A percentile compares a stretch with the other conserved stretches of the same genome.
Conservation (phyloP, 768 basidiomycete species). For the Lactarius evosmus region DNA sequence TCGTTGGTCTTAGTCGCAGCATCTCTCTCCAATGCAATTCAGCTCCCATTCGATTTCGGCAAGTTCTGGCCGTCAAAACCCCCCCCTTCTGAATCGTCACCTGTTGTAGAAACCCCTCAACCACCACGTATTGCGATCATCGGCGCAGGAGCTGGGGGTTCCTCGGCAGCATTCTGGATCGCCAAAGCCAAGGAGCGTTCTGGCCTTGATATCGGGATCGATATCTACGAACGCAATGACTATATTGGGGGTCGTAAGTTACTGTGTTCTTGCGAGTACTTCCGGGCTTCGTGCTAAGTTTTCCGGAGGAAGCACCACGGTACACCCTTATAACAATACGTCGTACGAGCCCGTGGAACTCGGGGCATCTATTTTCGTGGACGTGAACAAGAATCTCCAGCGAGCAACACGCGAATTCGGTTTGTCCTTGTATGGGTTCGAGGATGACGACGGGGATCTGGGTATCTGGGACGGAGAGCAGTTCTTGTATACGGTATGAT, state of each 20-base stretch:
- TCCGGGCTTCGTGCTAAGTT: conserved; percentile 9
- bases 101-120: neutral
- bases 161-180: conserved; percentile 82
- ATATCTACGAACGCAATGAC: conserved; percentile 73
- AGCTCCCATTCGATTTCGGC: conserved; percentile 50
- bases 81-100: neutral
- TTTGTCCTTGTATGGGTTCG: conserved; percentile 49
- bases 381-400: conserved; percentile 64
- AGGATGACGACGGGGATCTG: conserved; percentile 48
- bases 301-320: conserved; percentile 64
- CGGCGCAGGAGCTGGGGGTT: conserved; percentile 87
- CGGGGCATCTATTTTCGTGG: conserved; percentile 85
- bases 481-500: conserved; percentile 60
- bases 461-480: conserved; percentile 84
- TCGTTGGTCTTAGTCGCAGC: conserved; percentile 30
- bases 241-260: conserved; percentile 86
- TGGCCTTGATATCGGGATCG: conserved; percentile 68
- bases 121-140: conserved; percentile 69
- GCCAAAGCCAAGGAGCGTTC: conserved; percentile 70
- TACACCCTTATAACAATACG: conserved; percentile 66
- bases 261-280: neutral
- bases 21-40: conserved; percentile 35
- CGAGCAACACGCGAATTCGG: conserved; percentile 82
- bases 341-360: conserved; percentile 66
- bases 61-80: neutral